Evolutionary conservation across 108 stramenopile genomes (phyloP), one percentile per base, ranked within the genome.

Genomic region (Aurantiochytrium sp.): DNA sequence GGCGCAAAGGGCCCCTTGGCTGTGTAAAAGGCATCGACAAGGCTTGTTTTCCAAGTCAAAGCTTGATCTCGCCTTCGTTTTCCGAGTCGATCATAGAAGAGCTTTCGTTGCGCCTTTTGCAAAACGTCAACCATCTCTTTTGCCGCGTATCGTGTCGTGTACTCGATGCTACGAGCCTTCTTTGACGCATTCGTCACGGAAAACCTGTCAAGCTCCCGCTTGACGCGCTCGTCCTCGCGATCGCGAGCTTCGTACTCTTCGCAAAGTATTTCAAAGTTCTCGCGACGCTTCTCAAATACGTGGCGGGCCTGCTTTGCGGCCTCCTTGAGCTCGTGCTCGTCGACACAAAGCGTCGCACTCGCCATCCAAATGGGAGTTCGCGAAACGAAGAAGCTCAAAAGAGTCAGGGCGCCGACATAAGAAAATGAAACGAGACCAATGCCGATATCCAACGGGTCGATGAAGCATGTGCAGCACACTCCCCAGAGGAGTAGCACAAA

Each of bases 1-100:
- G 76, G 76, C n/a, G 76, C 76, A 21, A 47, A 83, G n/a, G 76
- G 76, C 25, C 76, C 76, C 51, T 83, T 83, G 76, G 43, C 76
- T 18, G 49, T 83, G 49, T 53, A 83, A 53, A 83, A 83, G n/a
- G 76, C 76, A 23, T 83, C 76, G n/a, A 8, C 10, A 0, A 83
- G 49, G 76, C 76, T 83, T 12, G 76, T 83, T 12, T 45, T 10
- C 14, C 14, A 18, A 12, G 45, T 53, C 10, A 83, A 45, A 14
- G 45, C 76, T 12, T 28, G 45, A 23, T 83, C 76, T 6, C 51
- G 19, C 12, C 76, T 43, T 18, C 18, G 76, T 53, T 83, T 83
- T 10, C 76, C 76, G 49, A 83, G 51, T 19, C 76, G 76, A 3
- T 83, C 76, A 6, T 21, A 83, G 4, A 45, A 25, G 1, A 83